Conservation (phyloP, 1,284 basidiomycete genomes). For the Melampsora larici-populina region DNA sequence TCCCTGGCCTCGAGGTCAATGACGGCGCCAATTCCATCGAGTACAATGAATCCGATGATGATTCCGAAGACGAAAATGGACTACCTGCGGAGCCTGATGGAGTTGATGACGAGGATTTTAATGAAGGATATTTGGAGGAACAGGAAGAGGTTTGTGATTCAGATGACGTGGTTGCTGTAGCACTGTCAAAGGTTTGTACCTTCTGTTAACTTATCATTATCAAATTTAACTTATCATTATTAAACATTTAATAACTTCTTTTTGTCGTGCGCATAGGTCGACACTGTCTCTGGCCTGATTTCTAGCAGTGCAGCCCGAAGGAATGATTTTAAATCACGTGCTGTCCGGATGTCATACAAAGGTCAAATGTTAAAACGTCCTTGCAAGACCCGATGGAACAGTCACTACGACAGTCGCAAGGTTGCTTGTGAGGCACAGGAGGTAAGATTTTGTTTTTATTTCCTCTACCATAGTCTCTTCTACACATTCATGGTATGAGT, state of each 20-base stretch:
- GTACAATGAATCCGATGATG: neutral
- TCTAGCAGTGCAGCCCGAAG: too few relatives aligned
- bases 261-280: neutral
- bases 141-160: neutral
- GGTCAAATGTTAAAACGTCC: too few relatives aligned
- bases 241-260: neutral
- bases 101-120: too few relatives aligned
- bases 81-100: neutral
- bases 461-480: too few relatives aligned
- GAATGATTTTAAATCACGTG: neutral
- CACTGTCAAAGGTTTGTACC: neutral
- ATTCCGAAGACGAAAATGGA: neutral
- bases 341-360: too few relatives aligned
- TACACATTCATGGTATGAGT: too few relatives aligned
- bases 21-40: neutral
- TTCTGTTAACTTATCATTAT: neutral
- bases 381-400: constrained; percentile 6
- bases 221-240: neutral
- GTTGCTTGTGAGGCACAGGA: neutral
- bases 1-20: neutral
- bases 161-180: neutral
- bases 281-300: neutral
- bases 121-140: neutral
- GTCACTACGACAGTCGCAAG: neutral
- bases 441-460: neutral